These are phyloP conservation scores for Lactarius quietus DNA, from an alignment of 768 basidiomycete genomes.

Conservation along the genomic window DNA sequence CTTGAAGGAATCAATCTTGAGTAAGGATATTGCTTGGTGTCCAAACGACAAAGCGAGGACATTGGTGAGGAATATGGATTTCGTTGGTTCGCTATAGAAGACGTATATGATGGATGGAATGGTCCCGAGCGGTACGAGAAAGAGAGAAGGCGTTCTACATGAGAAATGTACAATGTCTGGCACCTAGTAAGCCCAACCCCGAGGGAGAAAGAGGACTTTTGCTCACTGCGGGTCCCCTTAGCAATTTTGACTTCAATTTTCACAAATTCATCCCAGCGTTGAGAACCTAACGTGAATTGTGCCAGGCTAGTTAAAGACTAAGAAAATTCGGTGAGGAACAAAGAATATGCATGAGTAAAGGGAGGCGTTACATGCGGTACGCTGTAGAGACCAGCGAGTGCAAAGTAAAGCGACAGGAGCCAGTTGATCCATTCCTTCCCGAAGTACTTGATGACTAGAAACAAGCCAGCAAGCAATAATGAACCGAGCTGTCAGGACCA, in stretches of 20 bases:
- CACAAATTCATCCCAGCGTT: conserved; percentile 57
- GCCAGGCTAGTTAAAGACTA: conserved; percentile 53
- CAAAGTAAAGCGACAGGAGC: conserved; percentile 73
- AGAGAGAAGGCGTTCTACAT: conserved; percentile 54
- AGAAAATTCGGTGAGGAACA: neutral
- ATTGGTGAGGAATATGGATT: conserved; percentile 74
- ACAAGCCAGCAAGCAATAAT: conserved; percentile 62
- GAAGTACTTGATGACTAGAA: conserved; percentile 65
- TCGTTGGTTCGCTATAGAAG: conserved; percentile 38
- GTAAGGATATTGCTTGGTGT: conserved; percentile 70
- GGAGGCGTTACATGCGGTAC: conserved; percentile 58
- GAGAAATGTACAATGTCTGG: conserved; percentile 42
- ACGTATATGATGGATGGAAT: conserved; percentile 65
- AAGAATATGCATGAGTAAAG: neutral
- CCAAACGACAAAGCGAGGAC: conserved; percentile 72
- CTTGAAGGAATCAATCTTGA: conserved; percentile 85
- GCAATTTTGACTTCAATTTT: conserved; percentile 37
- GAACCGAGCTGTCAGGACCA: conserved; percentile 56
- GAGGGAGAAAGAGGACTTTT: neutral
- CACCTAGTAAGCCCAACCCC: conserved; percentile 20
- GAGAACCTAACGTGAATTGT: conserved; percentile 46
- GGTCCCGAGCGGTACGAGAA: conserved; percentile 55
- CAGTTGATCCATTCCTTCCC: conserved; percentile 83
- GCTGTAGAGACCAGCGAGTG: conserved; percentile 58
- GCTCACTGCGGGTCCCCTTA: conserved; percentile 46